These are phyloP conservation scores for Suillus placidus DNA, from an alignment of 768 basidiomycete species.

Conservation along the genomic window DNA sequence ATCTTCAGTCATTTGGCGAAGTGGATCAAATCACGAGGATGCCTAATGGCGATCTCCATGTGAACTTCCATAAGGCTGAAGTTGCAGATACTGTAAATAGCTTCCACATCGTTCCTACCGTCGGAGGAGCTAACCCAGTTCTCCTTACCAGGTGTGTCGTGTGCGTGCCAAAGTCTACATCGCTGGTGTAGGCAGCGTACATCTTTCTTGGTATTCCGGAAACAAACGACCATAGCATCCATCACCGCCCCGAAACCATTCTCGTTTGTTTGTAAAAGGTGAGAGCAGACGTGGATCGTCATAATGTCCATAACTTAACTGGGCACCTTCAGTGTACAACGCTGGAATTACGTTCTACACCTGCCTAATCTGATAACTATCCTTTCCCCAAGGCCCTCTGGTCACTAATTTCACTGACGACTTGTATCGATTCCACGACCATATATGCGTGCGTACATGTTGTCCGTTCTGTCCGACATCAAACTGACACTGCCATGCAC, in stretches of 20 bases:
- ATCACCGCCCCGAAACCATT: background rate
- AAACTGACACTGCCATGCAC: conserved; percentile 18
- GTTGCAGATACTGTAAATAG: conserved; percentile 76
- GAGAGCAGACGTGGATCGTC: conserved; percentile 1
- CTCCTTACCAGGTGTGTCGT: conserved; percentile 63
- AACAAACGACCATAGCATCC: conserved; percentile 39
- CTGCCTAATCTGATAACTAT: conserved; percentile 27
- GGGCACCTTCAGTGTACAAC: conserved; percentile 28
- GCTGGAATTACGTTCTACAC: conserved; percentile 29
- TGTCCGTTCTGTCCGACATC: conserved; percentile 4
- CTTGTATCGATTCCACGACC: conserved; percentile 31
- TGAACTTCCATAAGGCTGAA: conserved; percentile 73
- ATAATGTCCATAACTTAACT: conserved; percentile 10
- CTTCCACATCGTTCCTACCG: background rate
- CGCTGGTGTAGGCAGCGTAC: conserved; percentile 74
- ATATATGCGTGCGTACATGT: conserved; percentile 20
- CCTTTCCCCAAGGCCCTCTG: conserved; percentile 25
- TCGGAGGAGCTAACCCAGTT: conserved; percentile 18
- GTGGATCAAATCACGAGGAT: conserved; percentile 70
- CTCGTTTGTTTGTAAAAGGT: conserved; percentile 29
- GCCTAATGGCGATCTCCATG: conserved; percentile 78
- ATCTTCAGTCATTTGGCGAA: conserved; percentile 69
- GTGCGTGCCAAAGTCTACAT: conserved; percentile 76
- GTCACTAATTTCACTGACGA: conserved; percentile 31
- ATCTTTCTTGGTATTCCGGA: conserved; percentile 73